A percentile compares a stretch with the other conserved stretches of the same genome.
phyloP scores from a whole-genome alignment of 305 asterid genomes.

The Plantago lanceolata region DNA sequence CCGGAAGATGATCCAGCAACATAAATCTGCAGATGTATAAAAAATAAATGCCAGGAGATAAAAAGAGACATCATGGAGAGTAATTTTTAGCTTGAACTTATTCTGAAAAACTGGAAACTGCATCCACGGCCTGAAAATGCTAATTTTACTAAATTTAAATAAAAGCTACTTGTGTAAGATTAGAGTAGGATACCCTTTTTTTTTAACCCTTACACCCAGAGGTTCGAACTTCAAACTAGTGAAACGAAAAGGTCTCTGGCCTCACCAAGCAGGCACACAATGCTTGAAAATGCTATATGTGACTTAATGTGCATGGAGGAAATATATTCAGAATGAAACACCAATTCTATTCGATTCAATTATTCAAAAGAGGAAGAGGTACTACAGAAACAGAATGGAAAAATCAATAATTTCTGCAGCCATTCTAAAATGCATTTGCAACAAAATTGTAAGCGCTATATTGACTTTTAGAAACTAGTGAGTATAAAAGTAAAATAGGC shows the following conservation, averaged over 20 bases:
- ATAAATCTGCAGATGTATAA: slow-evolving; percentile 56
- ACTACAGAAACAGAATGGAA: not conserved
- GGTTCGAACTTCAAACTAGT: not conserved
- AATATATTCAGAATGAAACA: not conserved
- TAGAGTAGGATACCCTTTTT: too few relatives aligned
- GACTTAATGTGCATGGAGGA: too few relatives aligned
- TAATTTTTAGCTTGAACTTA: slow-evolving; percentile 12
- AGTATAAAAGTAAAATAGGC: not conserved
- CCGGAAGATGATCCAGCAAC: slow-evolving; percentile 71
- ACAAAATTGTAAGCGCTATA: not conserved
- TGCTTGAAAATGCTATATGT: not conserved
- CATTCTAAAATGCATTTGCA: not conserved
- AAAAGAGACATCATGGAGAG: not conserved
- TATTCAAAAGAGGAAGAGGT: not conserved
- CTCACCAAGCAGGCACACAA: not conserved
- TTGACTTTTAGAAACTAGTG: not conserved
- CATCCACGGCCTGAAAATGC: not conserved
- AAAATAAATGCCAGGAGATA: slow-evolving; percentile 8
- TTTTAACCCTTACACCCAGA: not conserved
- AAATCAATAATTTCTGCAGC: not conserved
- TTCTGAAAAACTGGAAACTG: slow-evolving; percentile 12
- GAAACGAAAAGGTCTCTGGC: not conserved
- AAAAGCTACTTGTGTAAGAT: too few relatives aligned
- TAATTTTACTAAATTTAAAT: too few relatives aligned
- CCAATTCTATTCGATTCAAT: not conserved